Base-by-base conservation (phyloP, 2,329 filamentous ascomycete genomes). In the Thielaviopsis musarum region DNA sequence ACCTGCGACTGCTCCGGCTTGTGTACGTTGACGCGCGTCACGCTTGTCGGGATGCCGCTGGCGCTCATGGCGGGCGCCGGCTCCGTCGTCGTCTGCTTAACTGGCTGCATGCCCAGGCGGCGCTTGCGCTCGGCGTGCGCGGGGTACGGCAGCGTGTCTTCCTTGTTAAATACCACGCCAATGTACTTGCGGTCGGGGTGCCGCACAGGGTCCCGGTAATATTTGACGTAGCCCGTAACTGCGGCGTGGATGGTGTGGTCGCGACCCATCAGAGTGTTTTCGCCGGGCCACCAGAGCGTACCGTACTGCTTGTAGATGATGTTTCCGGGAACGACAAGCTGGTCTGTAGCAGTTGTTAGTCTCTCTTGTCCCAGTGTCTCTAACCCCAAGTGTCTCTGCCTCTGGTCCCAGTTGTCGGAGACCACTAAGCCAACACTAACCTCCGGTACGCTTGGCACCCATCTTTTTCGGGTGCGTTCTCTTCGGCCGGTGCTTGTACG, bases 241-340 rank as follows among this genome's bases (percentile, higher is more conserved):
- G 83, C 84, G 58, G 93, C 84, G 72, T 88, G 95, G 69, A 98
- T 94, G 56, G 91, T 97, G 76, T 97, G 93, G 71, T 98, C 91
- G 62, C 93, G 86, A 56, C 93, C 93, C 77, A 97, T 91, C 66
- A 84, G 87, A 71, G 87, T 88, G 74, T 98, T 97, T 70, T 97
- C 93, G 67, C 93, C 93, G 0, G 93, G 86, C 70, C 85, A 91
- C 93, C 93, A 98, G 67, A 84, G 81, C 3, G 93, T 94, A 66
- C 93, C 93, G 67, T 91, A 85, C 73, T 98, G 93, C 70, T 89
- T 90, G 81, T 93, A 98, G 73, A 98, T 87, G 72, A 98, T 98
- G 76, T 95, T 97, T 59, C 93, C 93, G 4, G 91, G 87, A 61
- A 95, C 86, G 41, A 98, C 93, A 71, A 85, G 95, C 75, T 96